Evolutionary conservation across 2,329 filamentous ascomycete genomes (phyloP).

Genomic region (Pestalotiopsis sp.): DNA sequence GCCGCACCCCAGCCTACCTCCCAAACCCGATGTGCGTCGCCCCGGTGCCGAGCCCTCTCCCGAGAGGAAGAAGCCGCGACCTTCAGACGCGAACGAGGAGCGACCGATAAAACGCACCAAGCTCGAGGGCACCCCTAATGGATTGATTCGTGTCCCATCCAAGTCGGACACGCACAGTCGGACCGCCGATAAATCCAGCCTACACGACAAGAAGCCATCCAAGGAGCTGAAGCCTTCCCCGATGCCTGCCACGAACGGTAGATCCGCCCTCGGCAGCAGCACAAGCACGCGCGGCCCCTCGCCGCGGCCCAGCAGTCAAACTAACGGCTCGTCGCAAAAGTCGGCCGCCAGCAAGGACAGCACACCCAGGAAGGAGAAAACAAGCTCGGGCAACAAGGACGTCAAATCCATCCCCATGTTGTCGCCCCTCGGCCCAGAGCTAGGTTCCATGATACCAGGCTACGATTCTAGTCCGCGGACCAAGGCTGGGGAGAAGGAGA

Average conservation of each 20-base stretch:
- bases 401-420: conserved; percentile 50
- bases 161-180: conserved; percentile 25
- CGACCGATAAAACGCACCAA: conserved; percentile 50
- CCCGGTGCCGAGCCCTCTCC: conserved; percentile 40
- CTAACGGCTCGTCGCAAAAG: conserved; percentile 45
- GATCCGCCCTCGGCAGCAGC: conserved; percentile 19
- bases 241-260: conserved; percentile 32
- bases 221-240: conserved; percentile 26
- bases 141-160: conserved; percentile 18
- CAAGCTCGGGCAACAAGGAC: conserved; percentile 25
- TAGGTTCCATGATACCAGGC: neutral
- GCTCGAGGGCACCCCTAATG: conserved; percentile 36
- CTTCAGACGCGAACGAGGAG: conserved; percentile 42
- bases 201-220: conserved; percentile 22
- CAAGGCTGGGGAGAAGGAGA: conserved; percentile 37
- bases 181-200: conserved; percentile 22
- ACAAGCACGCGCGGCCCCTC: conserved; percentile 28
- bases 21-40: conserved; percentile 30
- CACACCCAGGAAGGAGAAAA: conserved; percentile 41
- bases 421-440: conserved; percentile 45
- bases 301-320: conserved; percentile 41
- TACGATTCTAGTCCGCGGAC: conserved; percentile 17
- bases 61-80: conserved; percentile 48
- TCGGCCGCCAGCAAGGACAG: conserved; percentile 34
- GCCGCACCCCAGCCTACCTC: conserved; percentile 17